Percentiles rank a stretch among this genome's conserved stretches.
These are phyloP conservation scores for Solanum sparsipilum DNA, from an alignment of 257 asterid species.

Conservation along the genomic window DNA sequence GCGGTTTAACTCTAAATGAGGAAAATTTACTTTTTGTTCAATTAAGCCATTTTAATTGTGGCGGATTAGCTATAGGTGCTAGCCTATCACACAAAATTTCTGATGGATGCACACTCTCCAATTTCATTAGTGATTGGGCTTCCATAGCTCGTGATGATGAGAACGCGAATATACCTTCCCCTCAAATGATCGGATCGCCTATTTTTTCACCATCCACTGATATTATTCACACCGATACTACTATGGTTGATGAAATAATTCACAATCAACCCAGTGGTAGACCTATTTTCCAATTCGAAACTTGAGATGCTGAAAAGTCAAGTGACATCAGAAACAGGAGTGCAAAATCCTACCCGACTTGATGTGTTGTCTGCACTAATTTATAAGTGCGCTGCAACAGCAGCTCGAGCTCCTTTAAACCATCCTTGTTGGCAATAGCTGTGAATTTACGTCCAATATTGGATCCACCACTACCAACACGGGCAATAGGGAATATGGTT, in stretches of 20 bases:
- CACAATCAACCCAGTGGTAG: not conserved
- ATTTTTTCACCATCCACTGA: not conserved
- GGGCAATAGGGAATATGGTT: not conserved
- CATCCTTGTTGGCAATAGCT: not conserved
- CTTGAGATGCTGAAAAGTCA: not conserved
- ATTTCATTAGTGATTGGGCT: not conserved
- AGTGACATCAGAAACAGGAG: not conserved
- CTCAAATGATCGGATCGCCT: not conserved
- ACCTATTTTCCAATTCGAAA: not conserved
- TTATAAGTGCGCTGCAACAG: not conserved
- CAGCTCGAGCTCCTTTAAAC: not conserved
- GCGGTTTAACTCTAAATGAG: not conserved
- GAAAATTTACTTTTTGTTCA: not conserved
- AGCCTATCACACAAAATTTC: not conserved
- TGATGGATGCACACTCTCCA: not conserved
- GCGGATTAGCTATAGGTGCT: not conserved
- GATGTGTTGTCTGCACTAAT: not conserved
- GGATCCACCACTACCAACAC: not conserved
- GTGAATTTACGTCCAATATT: constrained; percentile 3
- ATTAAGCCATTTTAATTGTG: not conserved
- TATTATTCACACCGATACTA: not conserved
- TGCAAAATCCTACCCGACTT: not conserved
- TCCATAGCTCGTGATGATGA: not conserved
- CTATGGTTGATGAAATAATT: not conserved
- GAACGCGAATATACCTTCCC: not conserved